Conservation (phyloP, 148 eudicot genomes). For the Euryodendron excelsum region DNA sequence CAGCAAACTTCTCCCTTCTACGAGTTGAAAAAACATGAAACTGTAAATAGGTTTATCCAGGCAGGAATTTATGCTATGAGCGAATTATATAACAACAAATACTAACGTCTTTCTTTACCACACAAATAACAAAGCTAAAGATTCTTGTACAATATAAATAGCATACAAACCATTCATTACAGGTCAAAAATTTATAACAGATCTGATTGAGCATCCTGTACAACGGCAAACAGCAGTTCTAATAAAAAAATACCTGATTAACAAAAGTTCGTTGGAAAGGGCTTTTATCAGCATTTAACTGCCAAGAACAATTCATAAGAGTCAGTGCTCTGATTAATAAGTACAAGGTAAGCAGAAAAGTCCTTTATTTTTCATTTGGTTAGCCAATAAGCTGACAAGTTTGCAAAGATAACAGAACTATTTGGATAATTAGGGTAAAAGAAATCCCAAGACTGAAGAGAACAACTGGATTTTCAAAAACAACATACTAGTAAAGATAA, state of each 20-base stretch:
- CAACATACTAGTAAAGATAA: too few relatives aligned
- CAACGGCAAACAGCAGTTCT: not conserved
- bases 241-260: conserved; percentile 66
- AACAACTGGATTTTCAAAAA: too few relatives aligned
- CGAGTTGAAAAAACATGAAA: not conserved
- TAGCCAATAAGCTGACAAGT: not conserved
- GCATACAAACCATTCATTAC: not conserved
- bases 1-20: not conserved
- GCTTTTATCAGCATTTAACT: conserved; percentile 96
- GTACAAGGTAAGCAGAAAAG: conserved; percentile 1
- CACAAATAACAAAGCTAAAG: not conserved
- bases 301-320: conserved; percentile 32
- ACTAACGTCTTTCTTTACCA: not conserved
- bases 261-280: conserved; percentile 97
- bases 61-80: conserved; percentile 6
- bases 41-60: not conserved
- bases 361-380: not conserved
- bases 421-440: not conserved
- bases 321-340: conserved; percentile 9
- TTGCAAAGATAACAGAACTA: not conserved
- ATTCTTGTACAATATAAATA: not conserved
- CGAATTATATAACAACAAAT: too few relatives aligned
- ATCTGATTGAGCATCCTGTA: not conserved
- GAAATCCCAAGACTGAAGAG: not conserved
- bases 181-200: not conserved